These are phyloP conservation scores for Aspergillus jensenii DNA, from an alignment of 2,329 filamentous ascomycete genomes.

Conservation along the genomic window DNA sequence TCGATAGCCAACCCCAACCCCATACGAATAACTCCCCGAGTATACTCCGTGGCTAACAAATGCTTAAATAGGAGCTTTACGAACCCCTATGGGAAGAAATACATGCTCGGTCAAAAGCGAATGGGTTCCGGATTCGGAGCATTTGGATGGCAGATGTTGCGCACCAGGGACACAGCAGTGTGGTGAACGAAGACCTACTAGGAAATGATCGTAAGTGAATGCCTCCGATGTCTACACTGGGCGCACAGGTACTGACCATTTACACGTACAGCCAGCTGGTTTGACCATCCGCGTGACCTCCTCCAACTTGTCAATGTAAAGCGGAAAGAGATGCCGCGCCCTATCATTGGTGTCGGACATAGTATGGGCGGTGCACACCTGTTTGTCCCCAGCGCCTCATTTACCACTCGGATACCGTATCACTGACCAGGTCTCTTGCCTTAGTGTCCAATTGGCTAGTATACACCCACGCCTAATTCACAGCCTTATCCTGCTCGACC, in stretches of 20 bases:
- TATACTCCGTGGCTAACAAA: conserved; percentile 7
- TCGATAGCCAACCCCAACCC: neutral
- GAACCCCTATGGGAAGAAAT: conserved; percentile 90
- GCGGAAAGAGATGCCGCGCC: conserved; percentile 74
- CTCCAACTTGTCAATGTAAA: conserved; percentile 83
- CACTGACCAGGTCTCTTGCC: conserved; percentile 22
- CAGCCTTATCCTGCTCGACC: conserved; percentile 77
- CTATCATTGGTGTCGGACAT: conserved; percentile 81
- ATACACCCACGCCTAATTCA: conserved; percentile 79
- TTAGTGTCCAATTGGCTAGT: conserved; percentile 63
- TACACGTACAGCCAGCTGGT: conserved; percentile 67
- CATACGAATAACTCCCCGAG: neutral
- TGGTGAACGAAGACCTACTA: conserved; percentile 71
- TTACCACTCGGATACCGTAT: neutral
- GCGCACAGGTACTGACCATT: conserved; percentile 17
- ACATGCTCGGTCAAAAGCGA: conserved; percentile 54
- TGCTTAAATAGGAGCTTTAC: conserved; percentile 70
- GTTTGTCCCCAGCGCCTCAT: conserved; percentile 4
- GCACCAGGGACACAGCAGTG: conserved; percentile 75
- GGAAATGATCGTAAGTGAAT: conserved; percentile 75
- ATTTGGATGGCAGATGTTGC: conserved; percentile 93
- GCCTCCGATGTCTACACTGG: neutral
- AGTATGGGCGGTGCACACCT: conserved; percentile 81
- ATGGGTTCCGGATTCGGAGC: conserved; percentile 69
- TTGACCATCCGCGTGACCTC: conserved; percentile 81